These are phyloP conservation scores for Cutaneotrichosporon cyanovorans DNA, from an alignment of 1,284 basidiomycete species.

Conservation along the genomic window DNA sequence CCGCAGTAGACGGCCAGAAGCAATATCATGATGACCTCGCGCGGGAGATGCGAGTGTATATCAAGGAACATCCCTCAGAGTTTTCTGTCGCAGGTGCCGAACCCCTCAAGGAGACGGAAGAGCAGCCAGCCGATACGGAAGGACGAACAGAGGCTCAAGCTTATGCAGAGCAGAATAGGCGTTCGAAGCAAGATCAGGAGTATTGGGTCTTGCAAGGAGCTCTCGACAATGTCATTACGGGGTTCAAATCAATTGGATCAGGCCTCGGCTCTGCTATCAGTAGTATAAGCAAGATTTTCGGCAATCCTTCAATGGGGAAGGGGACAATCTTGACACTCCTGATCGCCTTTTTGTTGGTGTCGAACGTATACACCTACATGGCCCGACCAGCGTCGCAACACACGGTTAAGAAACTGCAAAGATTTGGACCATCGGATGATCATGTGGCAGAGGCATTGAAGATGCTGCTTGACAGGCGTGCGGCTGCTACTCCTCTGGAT, in stretches of 20 bases:
- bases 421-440: conserved; percentile 17
- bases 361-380: conserved; percentile 52
- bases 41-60: conserved; percentile 75
- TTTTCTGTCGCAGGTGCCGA: conserved; percentile 73
- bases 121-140: conserved; percentile 11
- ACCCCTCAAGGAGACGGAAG: conserved; percentile 14
- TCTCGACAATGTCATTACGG: conserved; percentile 66
- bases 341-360: conserved; percentile 63
- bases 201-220: conserved; percentile 70
- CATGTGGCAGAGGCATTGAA: conserved; percentile 29
- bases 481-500: conserved; percentile 14
- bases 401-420: conserved; percentile 14
- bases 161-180: conserved; percentile 29
- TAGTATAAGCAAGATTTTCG: conserved; percentile 60
- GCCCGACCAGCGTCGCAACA: conserved; percentile 19
- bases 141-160: conserved; percentile 33
- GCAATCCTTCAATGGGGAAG: conserved; percentile 48
- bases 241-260: conserved; percentile 59
- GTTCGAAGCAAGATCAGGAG: conserved; percentile 32
- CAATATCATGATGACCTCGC: conserved; percentile 79
- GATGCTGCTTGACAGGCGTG: conserved; percentile 18
- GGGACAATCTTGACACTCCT: conserved; percentile 59
- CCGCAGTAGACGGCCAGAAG: conserved; percentile 90
- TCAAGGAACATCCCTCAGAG: conserved; percentile 77
- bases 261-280: conserved; percentile 55